Evolutionary conservation across 2,329 filamentous ascomycete genomes (phyloP).

Genomic region (Dactylellina leptospora): DNA sequence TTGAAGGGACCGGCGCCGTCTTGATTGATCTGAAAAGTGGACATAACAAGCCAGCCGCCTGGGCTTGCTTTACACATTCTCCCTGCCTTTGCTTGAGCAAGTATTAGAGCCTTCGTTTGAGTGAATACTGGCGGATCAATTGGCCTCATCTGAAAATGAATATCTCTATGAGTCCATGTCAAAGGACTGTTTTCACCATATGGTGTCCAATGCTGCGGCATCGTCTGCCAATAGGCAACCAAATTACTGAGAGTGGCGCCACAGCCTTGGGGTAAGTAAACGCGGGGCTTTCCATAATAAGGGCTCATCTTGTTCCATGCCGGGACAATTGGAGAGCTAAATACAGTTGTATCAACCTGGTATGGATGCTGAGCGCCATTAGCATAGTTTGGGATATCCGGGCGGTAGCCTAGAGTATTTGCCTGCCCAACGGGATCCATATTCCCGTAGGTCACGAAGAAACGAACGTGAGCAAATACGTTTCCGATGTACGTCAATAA

Average conservation of each 20-base stretch:
- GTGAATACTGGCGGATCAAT: neutral
- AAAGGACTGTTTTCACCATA: neutral
- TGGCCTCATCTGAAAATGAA: constrained; percentile 8
- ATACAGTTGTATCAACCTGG: constrained; percentile 9
- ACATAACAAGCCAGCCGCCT: constrained; percentile 8
- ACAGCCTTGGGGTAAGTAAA: constrained; percentile 4
- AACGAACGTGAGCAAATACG: constrained; percentile 17
- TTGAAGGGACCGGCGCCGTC: constrained; percentile 32
- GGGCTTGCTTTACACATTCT: neutral
- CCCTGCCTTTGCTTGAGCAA: neutral
- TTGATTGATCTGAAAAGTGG: constrained; percentile 5
- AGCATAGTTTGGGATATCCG: neutral
- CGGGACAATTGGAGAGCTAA: constrained; percentile 3
- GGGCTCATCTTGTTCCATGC: neutral
- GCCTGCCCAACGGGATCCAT: neutral
- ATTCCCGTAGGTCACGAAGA: constrained; percentile 4
- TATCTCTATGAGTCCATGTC: neutral
- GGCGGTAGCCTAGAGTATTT: neutral
- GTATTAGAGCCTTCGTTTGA: constrained; percentile 1
- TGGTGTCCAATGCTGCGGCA: constrained; percentile 2
- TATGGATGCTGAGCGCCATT: neutral
- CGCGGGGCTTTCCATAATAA: neutral
- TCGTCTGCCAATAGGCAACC: neutral
- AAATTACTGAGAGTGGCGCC: neutral
- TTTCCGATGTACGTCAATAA: constrained; percentile 7